A percentile compares a stretch with the other conserved stretches of the same genome.
These are phyloP conservation scores for Lizonia empirigonia DNA, from an alignment of 2,329 filamentous ascomycete genomes.

Conservation along the genomic window DNA sequence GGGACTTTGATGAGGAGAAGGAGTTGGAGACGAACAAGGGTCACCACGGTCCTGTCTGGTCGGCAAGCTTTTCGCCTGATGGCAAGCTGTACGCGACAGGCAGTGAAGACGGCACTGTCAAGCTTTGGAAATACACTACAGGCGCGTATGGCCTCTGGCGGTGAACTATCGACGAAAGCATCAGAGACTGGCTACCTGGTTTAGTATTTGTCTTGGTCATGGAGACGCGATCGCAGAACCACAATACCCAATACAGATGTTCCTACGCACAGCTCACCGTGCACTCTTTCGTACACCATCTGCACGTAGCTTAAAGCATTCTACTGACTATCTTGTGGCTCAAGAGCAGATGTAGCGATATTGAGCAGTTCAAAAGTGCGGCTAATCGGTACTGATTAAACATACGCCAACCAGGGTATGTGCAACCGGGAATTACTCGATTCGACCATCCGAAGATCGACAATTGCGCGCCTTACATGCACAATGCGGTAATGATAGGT, in stretches of 20 bases:
- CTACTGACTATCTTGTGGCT: background rate
- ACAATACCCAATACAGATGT: constrained; percentile 6
- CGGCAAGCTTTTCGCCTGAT: constrained; percentile 90
- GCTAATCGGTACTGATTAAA: constrained; percentile 3
- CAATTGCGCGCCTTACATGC: constrained; percentile 19
- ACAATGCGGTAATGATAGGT: constrained; percentile 22
- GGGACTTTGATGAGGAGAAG: constrained; percentile 81
- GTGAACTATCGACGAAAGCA: constrained; percentile 34
- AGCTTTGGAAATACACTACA: constrained; percentile 76
- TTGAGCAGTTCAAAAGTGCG: background rate
- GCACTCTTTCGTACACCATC: background rate
- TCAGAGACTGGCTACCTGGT: background rate
- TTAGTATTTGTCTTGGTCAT: background rate
- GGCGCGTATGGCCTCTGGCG: constrained; percentile 71
- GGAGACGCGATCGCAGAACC: background rate
- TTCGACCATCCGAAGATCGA: constrained; percentile 31
- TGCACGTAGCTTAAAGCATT: background rate
- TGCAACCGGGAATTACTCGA: constrained; percentile 27
- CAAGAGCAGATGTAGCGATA: background rate
- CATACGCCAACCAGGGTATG: constrained; percentile 18
- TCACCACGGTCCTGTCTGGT: constrained; percentile 97
- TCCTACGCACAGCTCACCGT: background rate
- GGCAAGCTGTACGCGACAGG: constrained; percentile 95
- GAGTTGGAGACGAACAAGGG: constrained; percentile 95
- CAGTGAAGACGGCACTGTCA: constrained; percentile 97